Conservation (phyloP, 306 rosid species). For the Purshia tridentata region DNA sequence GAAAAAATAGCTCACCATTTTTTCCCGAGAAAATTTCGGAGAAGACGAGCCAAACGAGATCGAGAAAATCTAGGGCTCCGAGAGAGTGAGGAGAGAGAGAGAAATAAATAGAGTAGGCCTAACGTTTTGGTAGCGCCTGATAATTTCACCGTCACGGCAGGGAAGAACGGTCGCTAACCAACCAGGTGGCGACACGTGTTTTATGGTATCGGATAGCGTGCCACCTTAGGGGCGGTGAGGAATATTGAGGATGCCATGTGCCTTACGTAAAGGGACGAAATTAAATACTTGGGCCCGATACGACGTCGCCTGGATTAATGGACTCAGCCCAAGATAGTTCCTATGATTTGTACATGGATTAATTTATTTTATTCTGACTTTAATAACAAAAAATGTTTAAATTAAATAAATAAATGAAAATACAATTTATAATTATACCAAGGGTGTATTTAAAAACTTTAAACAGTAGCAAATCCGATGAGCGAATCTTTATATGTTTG, state of each 20-base stretch:
- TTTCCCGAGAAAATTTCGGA: constrained; percentile 28
- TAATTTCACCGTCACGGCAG: constrained; percentile 29
- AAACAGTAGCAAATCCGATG: too few relatives aligned
- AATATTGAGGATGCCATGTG: constrained; percentile 17
- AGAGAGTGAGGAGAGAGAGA: constrained; percentile 13
- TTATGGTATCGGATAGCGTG: neutral
- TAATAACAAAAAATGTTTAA: too few relatives aligned
- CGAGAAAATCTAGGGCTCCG: constrained; percentile 39
- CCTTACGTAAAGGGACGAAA: constrained; percentile 5
- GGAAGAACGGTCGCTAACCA: neutral
- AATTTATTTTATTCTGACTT: too few relatives aligned
- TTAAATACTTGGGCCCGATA: neutral
- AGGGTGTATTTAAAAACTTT: too few relatives aligned
- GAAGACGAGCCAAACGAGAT: neutral
- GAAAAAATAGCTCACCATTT: constrained; percentile 38
- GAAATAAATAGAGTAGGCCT: constrained; percentile 1
- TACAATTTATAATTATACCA: too few relatives aligned
- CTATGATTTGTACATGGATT: neutral
- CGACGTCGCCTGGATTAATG: neutral
- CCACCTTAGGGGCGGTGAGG: constrained; percentile 21
- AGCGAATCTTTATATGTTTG: too few relatives aligned
- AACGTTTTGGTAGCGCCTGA: constrained; percentile 18
- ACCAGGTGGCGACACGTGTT: constrained; percentile 2
- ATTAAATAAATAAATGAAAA: too few relatives aligned
- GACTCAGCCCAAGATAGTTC: constrained; percentile 2